Base-by-base conservation (phyloP, 257 asterid species). In the Salvia miltiorrhiza region DNA sequence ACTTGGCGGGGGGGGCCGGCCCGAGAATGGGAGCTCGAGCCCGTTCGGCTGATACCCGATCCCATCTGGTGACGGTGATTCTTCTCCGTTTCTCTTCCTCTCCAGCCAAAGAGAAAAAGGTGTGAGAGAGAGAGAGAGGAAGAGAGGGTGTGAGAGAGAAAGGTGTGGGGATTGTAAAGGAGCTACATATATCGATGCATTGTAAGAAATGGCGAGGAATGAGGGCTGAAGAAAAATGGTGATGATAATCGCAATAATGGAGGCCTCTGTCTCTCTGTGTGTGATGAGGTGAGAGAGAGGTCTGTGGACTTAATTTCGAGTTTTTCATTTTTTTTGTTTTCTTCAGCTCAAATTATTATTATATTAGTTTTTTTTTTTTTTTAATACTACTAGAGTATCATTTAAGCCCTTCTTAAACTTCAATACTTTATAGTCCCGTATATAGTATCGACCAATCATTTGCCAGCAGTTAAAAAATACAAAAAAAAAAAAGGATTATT, bases 21-120 rank as follows among this genome's bases (percentile, higher is more conserved):
- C 66, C 63, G 76, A 68, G 57, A 62, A 45, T 53, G 40, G 66
- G 66, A 24, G 40, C 40, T 40, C 61, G 82, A 76, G 67, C 79
- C 79, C 80, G 80, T 48, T 67, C 85, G 77, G 74, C 85, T 80
- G 77, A 73, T 73, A 44, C 82, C 82, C 54, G 85, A 82, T 69
- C 87, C 84, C 87, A 82, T 82, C 77, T 7, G 72, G 28, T 35
- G 74, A 68, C 21, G 68, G 49, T 39, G 58, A 68, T 49, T 65
- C 57, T 67, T 47, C 68, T 62, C 63, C 39, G 70, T 68, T 47
- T 53, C 64, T 65, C 77, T 69, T 43, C 41, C 41, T 69, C 76
- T 67, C 73, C 58, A 3, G 60, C 49, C 70, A 74, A 32, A 68
- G 65, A 67, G 52, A 47, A 23, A 55, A 49, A 60, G 24, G 48